phyloP scores from a whole-genome alignment of 1,284 basidiomycete genomes.

The Megacollybia platyphylla region DNA sequence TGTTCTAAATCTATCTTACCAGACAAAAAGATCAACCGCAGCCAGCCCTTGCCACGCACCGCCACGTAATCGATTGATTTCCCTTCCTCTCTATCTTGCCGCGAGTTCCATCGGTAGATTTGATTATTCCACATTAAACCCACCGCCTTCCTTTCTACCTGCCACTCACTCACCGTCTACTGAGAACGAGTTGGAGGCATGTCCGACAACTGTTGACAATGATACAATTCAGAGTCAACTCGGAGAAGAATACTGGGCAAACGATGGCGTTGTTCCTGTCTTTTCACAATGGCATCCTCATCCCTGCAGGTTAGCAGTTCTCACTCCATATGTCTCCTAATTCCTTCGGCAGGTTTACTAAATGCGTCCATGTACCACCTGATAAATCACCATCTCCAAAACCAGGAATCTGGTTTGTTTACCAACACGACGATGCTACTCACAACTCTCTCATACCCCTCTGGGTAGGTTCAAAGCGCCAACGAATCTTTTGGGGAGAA shows the following conservation, averaged over 20 bases:
- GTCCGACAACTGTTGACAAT: neutral
- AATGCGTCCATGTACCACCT: neutral
- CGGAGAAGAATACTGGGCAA: slow-evolving; percentile 20
- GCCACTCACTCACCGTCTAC: no score
- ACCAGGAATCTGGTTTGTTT: slow-evolving; percentile 32
- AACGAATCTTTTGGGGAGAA: slow-evolving; percentile 26
- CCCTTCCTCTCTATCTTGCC: slow-evolving; percentile 13
- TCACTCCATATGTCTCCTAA: no score
- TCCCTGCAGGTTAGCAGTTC: slow-evolving; percentile 21
- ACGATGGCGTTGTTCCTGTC: slow-evolving; percentile 37
- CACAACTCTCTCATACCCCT: slow-evolving; percentile 29
- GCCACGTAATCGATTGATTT: slow-evolving; percentile 9
- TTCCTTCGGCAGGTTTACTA: no score
- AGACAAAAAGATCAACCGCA: slow-evolving; percentile 6
- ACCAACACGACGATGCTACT: slow-evolving; percentile 18
- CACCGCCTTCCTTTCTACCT: slow-evolving; percentile 21
- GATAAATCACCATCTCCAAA: slow-evolving; percentile 6
- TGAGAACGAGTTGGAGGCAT: neutral
- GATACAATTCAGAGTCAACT: slow-evolving; percentile 1
- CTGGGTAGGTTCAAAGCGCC: slow-evolving; percentile 21
- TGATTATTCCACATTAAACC: slow-evolving; percentile 22
- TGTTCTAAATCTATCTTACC: no score
- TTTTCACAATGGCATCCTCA: slow-evolving; percentile 42
- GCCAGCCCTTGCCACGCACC: slow-evolving; percentile 5
- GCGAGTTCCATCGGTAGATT: slow-evolving; percentile 18